phyloP scores from a whole-genome alignment of 768 basidiomycete genomes.

The Pleurotus tuoliensis region DNA sequence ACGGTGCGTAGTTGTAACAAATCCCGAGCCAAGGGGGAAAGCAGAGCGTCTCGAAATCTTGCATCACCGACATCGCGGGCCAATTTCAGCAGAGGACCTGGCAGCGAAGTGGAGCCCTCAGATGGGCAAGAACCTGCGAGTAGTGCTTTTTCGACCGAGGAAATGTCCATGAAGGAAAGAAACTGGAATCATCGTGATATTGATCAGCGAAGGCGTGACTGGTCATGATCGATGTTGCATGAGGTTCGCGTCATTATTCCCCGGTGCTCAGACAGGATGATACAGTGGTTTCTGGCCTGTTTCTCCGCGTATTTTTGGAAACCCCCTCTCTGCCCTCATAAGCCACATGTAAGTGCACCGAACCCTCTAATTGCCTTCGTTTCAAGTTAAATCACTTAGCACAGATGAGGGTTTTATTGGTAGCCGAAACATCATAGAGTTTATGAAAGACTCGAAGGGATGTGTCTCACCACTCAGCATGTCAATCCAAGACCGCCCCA shows the following conservation, averaged over 20 bases:
- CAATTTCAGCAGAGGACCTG: constrained; percentile 27
- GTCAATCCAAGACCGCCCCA: constrained; percentile 11
- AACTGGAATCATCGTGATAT: too few relatives aligned
- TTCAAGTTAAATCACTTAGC: constrained; percentile 1
- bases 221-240: too few relatives aligned
- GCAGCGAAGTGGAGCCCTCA: constrained; percentile 17
- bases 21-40: constrained; percentile 37
- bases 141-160: constrained; percentile 50
- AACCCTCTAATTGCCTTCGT: background rate
- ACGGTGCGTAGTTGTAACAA: constrained; percentile 29
- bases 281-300: too few relatives aligned
- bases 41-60: constrained; percentile 50
- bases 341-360: background rate
- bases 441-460: constrained; percentile 12
- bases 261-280: too few relatives aligned
- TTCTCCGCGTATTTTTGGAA: too few relatives aligned
- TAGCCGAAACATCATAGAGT: constrained; percentile 15
- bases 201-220: too few relatives aligned
- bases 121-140: constrained; percentile 42
- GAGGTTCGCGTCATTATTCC: too few relatives aligned
- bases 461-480: constrained; percentile 3
- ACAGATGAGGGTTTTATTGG: constrained; percentile 17
- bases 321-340: background rate
- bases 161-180: constrained; percentile 12
- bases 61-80: constrained; percentile 59